Conservation (phyloP, 441 rosid genomes). For the Adansonia rubrostipa region DNA sequence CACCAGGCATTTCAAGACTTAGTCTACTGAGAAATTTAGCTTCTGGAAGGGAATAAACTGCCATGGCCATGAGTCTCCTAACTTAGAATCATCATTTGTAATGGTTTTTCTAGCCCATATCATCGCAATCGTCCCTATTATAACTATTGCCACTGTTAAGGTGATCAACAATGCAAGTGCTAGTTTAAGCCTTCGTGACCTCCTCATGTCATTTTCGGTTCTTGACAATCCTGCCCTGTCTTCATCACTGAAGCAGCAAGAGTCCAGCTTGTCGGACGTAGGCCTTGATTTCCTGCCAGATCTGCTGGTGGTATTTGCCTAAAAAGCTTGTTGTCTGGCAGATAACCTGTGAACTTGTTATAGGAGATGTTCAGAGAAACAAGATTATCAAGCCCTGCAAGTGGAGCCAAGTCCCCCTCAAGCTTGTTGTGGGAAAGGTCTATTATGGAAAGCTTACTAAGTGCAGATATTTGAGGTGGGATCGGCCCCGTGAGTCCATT, state of each 20-base stretch:
- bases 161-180: conserved; percentile 72
- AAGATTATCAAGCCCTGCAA: conserved; percentile 73
- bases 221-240: conserved; percentile 39
- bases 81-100: conserved; percentile 65
- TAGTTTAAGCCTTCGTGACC: conserved; percentile 63
- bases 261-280: conserved; percentile 67
- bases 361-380: conserved; percentile 82
- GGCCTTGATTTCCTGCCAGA: conserved; percentile 67
- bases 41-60: conserved; percentile 97
- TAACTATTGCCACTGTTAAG: conserved; percentile 64
- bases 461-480: conserved; percentile 74
- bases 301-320: conserved; percentile 61
- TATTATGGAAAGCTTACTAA: conserved; percentile 76
- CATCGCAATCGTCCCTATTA: conserved; percentile 73
- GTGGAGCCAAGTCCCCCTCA: conserved; percentile 60
- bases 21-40: conserved; percentile 84
- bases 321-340: conserved; percentile 87
- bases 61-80: conserved; percentile 88
- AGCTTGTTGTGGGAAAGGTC: conserved; percentile 90
- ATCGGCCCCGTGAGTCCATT: conserved; percentile 76
- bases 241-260: conserved; percentile 57
- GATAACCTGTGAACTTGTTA: conserved; percentile 85
- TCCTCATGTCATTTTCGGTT: conserved; percentile 35
- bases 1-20: conserved; percentile 72
- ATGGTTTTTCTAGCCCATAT: conserved; percentile 53